Conservation (phyloP, 2,329 filamentous ascomycete genomes). For the Stagonosporopsis chrysanthemi region DNA sequence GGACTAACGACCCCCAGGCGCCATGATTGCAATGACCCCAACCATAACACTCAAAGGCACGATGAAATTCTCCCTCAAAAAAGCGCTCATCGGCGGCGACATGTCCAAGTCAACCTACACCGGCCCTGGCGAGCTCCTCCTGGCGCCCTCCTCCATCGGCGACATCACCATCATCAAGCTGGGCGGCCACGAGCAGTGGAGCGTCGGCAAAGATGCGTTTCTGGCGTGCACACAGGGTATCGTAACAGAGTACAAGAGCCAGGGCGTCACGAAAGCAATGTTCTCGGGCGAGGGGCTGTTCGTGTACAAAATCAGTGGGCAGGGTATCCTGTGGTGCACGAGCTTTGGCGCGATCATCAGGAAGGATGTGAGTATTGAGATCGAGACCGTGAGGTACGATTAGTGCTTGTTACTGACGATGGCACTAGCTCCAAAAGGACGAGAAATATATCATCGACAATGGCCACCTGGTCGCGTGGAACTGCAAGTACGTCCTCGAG, state of each 20-base stretch:
- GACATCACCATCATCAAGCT: constrained; percentile 85
- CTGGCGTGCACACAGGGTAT: constrained; percentile 87
- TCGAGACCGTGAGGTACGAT: too few relatives aligned
- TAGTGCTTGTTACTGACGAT: neutral
- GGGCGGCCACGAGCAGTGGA: constrained; percentile 77
- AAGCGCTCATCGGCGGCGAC: constrained; percentile 83
- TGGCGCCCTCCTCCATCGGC: constrained; percentile 81
- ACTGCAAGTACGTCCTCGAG: constrained; percentile 91
- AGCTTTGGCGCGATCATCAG: constrained; percentile 94
- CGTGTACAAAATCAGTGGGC: constrained; percentile 84
- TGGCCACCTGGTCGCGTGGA: constrained; percentile 94
- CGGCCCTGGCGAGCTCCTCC: constrained; percentile 86
- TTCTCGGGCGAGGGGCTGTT: constrained; percentile 94
- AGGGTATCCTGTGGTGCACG: constrained; percentile 85
- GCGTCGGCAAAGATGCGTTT: constrained; percentile 84
- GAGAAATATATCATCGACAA: constrained; percentile 95
- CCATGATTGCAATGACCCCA: constrained; percentile 95
- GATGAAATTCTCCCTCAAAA: constrained; percentile 89
- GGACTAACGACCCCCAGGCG: constrained; percentile 58
- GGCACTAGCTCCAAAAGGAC: constrained; percentile 60
- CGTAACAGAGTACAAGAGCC: constrained; percentile 84
- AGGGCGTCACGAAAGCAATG: constrained; percentile 86
- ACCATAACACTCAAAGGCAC: constrained; percentile 83
- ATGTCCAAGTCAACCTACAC: constrained; percentile 81
- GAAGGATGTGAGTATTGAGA: constrained; percentile 75